Percentiles rank a stretch among this genome's conserved stretches.
phyloP scores from a whole-genome alignment of 352 stramenopile species.

The Plasmopara viticola region DNA sequence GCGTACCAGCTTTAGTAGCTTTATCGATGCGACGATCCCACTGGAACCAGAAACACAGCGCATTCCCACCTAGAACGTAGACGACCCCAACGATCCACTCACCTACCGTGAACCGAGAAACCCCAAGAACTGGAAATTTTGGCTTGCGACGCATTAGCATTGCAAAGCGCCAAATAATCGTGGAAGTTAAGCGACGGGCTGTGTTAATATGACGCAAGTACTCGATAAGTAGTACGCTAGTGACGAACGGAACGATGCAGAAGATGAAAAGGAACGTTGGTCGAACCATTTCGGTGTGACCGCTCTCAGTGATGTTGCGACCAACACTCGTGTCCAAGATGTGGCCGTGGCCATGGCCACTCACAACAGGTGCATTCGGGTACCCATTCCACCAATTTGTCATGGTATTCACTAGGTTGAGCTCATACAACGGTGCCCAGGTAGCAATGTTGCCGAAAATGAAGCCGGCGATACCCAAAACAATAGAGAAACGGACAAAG shows the following conservation, averaged over 20 bases:
- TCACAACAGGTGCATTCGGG: conserved; percentile 25
- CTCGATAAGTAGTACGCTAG: conserved; percentile 50
- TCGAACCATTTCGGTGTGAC: too few species aligned
- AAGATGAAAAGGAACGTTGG: conserved; percentile 67
- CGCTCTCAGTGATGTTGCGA: conserved; percentile 52
- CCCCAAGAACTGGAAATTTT: conserved; percentile 29
- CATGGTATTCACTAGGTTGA: conserved; percentile 44
- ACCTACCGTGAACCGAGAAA: conserved; percentile 42
- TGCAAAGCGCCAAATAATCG: conserved; percentile 31
- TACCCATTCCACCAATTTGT: conserved; percentile 59
- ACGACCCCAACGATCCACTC: conserved; percentile 55
- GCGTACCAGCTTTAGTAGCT: too few species aligned
- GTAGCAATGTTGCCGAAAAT: conserved; percentile 65
- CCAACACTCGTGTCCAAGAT: conserved; percentile 43
- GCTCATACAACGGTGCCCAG: conserved; percentile 46
- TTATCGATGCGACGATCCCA: too few species aligned
- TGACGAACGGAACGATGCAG: conserved; percentile 55
- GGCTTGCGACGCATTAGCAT: conserved; percentile 50
- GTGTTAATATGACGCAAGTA: conserved; percentile 38
- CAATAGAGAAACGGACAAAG: conserved; percentile 26
- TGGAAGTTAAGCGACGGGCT: conserved; percentile 30
- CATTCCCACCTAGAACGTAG: too few species aligned
- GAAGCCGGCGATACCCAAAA: conserved; percentile 34
- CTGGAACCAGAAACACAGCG: too few species aligned
- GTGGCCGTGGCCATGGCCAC: conserved; percentile 16